phyloP scores from a whole-genome alignment of 2,329 filamentous ascomycete species.

The Stagonosporopsis rhizophila region DNA sequence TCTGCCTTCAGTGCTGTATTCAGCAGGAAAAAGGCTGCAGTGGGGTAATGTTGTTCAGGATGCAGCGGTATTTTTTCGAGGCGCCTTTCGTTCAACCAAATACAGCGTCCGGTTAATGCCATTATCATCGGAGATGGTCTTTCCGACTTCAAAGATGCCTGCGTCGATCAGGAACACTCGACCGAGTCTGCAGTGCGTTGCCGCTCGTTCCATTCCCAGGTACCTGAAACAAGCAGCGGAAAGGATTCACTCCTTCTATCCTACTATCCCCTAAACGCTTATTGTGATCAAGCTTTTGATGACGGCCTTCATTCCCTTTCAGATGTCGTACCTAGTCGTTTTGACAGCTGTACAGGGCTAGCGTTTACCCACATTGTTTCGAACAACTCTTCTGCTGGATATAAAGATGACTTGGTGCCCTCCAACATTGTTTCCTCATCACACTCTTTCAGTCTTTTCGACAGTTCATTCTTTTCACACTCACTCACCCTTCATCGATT shows the following conservation, averaged over 20 bases:
- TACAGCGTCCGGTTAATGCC: background rate
- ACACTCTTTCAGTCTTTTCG: slow-evolving; percentile 34
- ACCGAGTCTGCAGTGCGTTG: slow-evolving; percentile 12
- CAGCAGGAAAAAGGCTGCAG: background rate
- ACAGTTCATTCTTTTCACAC: slow-evolving; percentile 35
- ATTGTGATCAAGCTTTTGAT: slow-evolving; percentile 21
- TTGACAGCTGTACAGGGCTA: slow-evolving; percentile 19
- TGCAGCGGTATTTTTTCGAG: too few species aligned
- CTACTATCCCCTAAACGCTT: slow-evolving; percentile 9
- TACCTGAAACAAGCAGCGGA: slow-evolving; percentile 23
- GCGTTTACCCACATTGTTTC: slow-evolving; percentile 13
- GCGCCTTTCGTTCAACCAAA: too few species aligned
- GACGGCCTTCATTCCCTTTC: slow-evolving; percentile 19
- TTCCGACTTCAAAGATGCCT: slow-evolving; percentile 26
- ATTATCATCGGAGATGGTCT: slow-evolving; percentile 1
- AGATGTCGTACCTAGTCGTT: slow-evolving; percentile 10
- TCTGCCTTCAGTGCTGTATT: background rate
- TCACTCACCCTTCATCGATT: slow-evolving; percentile 37
- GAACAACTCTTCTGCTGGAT: slow-evolving; percentile 15
- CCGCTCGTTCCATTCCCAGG: slow-evolving; percentile 12
- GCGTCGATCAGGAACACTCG: slow-evolving; percentile 26
- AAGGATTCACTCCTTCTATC: slow-evolving; percentile 8
- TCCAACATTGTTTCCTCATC: slow-evolving; percentile 12
- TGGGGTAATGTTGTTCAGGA: background rate
- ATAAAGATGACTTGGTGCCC: slow-evolving; percentile 20